Base-by-base conservation (phyloP, 305 asterid species). In the Caryopteris hybrid region DNA sequence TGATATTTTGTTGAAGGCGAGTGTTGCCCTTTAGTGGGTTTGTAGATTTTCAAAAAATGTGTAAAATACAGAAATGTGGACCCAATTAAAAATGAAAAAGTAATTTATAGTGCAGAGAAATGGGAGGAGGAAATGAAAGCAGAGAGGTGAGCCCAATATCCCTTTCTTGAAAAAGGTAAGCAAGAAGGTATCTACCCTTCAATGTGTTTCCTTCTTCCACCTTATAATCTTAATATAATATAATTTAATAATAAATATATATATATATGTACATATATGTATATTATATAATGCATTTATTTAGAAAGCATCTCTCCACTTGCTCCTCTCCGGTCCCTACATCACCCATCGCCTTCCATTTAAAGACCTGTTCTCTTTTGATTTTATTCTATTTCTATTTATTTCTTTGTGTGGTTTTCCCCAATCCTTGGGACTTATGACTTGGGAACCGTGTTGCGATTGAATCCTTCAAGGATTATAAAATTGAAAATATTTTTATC, bases 141-240 rank as follows among this genome's bases (percentile, higher is more conserved):
- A 79, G 55, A 64, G 59, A 63, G 74, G 64, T 45, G 61, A 22
- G 47, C 21, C 58, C 33, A 17, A 25, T 33, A 50, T 43, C n/a
- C 33, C 65, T 85, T 80, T 85, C 90, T 77, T 68, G 54, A 71
- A 81, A 83, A 77, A 74, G 86, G 76, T 45, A 13, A 53, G 75
- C 68, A 63, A 67, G 74, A 14, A 60, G 74, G 64, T 54, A 62
- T 77, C 45, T 43, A 71, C 72, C 74, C 66, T 76, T 71, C 66
- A 48, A 66, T 60, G 10, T 74, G 65, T 76, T 47, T 70, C 13
- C 21, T 64, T 60, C 34, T 75, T 61, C 74, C 51, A 56, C 23
- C 29, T 69, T 45, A 54, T 5, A 29, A 9, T 47, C 59, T 38
- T 31, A 1, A 34, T 64, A 50, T n/a, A n/a, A n/a, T n/a, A n/a